Evolutionary conservation across 352 stramenopile genomes (phyloP).

Genomic region (Phytophthora tubulina): DNA sequence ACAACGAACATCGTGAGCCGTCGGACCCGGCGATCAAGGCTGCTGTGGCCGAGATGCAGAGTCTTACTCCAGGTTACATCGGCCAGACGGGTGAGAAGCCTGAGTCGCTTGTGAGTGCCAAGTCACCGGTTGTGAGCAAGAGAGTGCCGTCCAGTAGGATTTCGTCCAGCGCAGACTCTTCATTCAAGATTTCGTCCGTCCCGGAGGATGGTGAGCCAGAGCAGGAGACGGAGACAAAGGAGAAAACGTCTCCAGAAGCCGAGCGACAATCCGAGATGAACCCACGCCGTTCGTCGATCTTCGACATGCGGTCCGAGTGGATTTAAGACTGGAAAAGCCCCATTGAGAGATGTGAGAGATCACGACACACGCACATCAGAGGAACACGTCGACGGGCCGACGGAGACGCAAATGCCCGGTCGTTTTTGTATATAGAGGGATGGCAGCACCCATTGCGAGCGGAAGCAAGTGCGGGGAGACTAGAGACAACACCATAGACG

Average conservation of each 20-base stretch:
- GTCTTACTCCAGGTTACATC: slow-evolving; percentile 40
- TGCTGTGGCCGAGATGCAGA: slow-evolving; percentile 45
- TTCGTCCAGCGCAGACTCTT: slow-evolving; percentile 36
- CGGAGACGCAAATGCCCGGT: slow-evolving; percentile 25
- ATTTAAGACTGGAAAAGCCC: slow-evolving; percentile 31
- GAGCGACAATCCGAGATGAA: slow-evolving; percentile 41
- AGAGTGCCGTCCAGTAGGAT: slow-evolving; percentile 23
- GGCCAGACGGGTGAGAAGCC: slow-evolving; percentile 38
- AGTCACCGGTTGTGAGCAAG: slow-evolving; percentile 28
- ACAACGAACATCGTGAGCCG: slow-evolving; percentile 34
- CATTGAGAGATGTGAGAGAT: slow-evolving; percentile 24
- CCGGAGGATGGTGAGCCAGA: slow-evolving; percentile 38
- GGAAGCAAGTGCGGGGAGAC: slow-evolving; percentile 26
- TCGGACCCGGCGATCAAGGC: slow-evolving; percentile 33
- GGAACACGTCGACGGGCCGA: slow-evolving; percentile 31
- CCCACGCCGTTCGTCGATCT: slow-evolving; percentile 49
- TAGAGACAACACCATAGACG: slow-evolving; percentile 40
- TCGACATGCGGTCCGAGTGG: slow-evolving; percentile 56
- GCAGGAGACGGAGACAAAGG: slow-evolving; percentile 29
- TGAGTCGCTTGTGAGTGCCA: slow-evolving; percentile 35
- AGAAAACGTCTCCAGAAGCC: slow-evolving; percentile 10
- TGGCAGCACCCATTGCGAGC: slow-evolving; percentile 25
- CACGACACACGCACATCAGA: slow-evolving; percentile 27
- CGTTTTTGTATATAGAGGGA: slow-evolving; percentile 44
- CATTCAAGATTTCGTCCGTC: slow-evolving; percentile 37